Evolutionary conservation across 192 early-diverging fungal species (phyloP), one percentile per base, ranked within the genome.

Genomic region (Coemansia sp.): DNA sequence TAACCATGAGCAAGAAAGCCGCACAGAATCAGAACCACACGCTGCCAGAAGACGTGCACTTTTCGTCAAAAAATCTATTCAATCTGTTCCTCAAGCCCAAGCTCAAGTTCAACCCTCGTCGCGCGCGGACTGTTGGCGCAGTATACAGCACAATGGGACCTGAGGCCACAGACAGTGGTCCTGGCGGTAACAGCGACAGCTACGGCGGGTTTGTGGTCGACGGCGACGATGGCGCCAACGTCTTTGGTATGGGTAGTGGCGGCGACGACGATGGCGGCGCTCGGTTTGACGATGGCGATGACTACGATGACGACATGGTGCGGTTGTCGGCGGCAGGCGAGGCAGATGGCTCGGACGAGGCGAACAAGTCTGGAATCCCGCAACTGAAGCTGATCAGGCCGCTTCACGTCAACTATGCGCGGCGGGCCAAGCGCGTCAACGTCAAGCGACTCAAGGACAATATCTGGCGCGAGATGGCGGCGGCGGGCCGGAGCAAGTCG

Each of bases 371-470:
- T 5, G 68, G 54, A 5, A 79, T 88, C 21, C 78, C 84, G 5
- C 78, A 82, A 49, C 81, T 86, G 5, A 92, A 88, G 67, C 81
- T 85, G 7, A 82, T 85, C 71, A 90, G 89, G 61, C 85, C 89
- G 25, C 68, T 84, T 23, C 84, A 82, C 59, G 82, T 92, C 65
- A 92, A 88, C 68, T 97, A 91, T 69, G 91, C 94, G 30, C 86
- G 86, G 56, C 86, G 86, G 24, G 94, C 94, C 61, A 98, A 98
- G 82, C 86, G 91, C 30, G 92, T 97, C 9, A 94, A 98, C 74
- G 93, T 98, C 23, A 94, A 92, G 79, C 88, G 87, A 65, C 84
- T 98, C 51, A 98, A 98, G 74, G 96, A 98, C 44, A 98, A 97
- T 70, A 82, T 98, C 23, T 98, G 96, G 96, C 86, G 86, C 56